Conservation (phyloP, 148 eudicot species). For the Rheum nobile region DNA sequence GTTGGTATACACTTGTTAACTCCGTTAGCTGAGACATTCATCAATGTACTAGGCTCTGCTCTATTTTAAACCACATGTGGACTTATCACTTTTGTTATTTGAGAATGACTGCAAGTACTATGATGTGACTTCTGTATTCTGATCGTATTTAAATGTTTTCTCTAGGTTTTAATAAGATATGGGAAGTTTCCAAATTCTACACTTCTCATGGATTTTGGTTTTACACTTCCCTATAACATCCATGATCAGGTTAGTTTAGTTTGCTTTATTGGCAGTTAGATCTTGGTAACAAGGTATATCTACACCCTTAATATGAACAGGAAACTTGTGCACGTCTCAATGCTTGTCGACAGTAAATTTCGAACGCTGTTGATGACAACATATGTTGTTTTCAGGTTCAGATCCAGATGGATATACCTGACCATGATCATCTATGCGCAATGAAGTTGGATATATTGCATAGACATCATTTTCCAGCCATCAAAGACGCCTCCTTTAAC, state of each 20-base stretch:
- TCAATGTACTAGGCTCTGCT: background rate
- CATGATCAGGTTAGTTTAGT: conserved; percentile 66
- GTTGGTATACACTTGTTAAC: background rate
- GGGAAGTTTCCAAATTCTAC: conserved; percentile 68
- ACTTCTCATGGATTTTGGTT: conserved; percentile 69
- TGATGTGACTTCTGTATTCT: background rate
- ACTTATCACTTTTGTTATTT: background rate
- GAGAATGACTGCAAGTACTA: background rate
- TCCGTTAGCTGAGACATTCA: background rate
- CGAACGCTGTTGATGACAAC: conserved; percentile 1
- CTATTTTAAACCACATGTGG: background rate
- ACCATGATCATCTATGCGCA: conserved; percentile 35
- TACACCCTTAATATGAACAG: background rate
- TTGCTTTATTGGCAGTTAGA: background rate
- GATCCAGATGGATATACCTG: conserved; percentile 43
- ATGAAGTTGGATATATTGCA: conserved; percentile 62
- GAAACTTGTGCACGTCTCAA: background rate
- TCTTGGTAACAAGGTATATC: background rate
- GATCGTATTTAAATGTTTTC: background rate
- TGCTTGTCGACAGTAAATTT: background rate
- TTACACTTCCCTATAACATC: conserved; percentile 48
- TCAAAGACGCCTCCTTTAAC: conserved; percentile 37
- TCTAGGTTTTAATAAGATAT: conserved; percentile 68
- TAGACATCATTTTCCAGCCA: conserved; percentile 28
- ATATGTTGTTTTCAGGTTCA: conserved; percentile 32